A percentile compares a stretch with the other conserved stretches of the same genome.
These are phyloP conservation scores for Hortiboletus flavorubellus DNA, from an alignment of 768 basidiomycete species.

Conservation along the genomic window DNA sequence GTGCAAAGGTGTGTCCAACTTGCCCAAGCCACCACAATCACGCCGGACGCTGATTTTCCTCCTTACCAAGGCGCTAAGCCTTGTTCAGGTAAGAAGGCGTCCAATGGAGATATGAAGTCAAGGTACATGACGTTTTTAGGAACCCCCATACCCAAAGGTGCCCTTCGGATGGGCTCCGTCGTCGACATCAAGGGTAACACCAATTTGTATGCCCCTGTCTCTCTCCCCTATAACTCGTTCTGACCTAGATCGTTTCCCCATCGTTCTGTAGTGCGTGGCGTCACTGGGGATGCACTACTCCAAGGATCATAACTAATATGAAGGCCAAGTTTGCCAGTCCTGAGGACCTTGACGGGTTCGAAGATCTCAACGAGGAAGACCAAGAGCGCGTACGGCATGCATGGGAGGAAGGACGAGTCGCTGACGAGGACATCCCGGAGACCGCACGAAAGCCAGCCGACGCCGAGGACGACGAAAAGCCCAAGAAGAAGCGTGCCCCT, in stretches of 20 bases:
- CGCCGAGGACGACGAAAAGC: slow-evolving; percentile 49
- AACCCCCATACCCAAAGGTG: slow-evolving; percentile 67
- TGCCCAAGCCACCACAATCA: slow-evolving; percentile 11
- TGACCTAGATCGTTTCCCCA: neutral
- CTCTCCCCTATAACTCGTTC: neutral
- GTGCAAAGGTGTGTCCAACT: slow-evolving; percentile 63
- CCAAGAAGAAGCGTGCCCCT: slow-evolving; percentile 46
- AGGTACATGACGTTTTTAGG: slow-evolving; percentile 40
- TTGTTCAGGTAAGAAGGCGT: slow-evolving; percentile 51
- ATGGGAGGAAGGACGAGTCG: slow-evolving; percentile 75
- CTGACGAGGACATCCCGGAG: slow-evolving; percentile 79
- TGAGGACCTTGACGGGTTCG: slow-evolving; percentile 82
- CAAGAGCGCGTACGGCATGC: slow-evolving; percentile 69
- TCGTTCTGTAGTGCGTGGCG: slow-evolving; percentile 62
- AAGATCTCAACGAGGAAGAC: slow-evolving; percentile 66
- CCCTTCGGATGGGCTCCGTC: slow-evolving; percentile 67
- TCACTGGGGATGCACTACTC: slow-evolving; percentile 87
- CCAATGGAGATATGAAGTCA: neutral
- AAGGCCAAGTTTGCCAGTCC: slow-evolving; percentile 56
- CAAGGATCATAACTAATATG: slow-evolving; percentile 66
- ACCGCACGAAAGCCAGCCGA: slow-evolving; percentile 58
- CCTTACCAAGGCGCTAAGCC: slow-evolving; percentile 69
- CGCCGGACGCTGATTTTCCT: slow-evolving; percentile 20
- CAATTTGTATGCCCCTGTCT: slow-evolving; percentile 49
- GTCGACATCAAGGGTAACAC: slow-evolving; percentile 72